These are phyloP conservation scores for Naganishia friedmannii DNA, from an alignment of 768 basidiomycete genomes.

Conservation along the genomic window DNA sequence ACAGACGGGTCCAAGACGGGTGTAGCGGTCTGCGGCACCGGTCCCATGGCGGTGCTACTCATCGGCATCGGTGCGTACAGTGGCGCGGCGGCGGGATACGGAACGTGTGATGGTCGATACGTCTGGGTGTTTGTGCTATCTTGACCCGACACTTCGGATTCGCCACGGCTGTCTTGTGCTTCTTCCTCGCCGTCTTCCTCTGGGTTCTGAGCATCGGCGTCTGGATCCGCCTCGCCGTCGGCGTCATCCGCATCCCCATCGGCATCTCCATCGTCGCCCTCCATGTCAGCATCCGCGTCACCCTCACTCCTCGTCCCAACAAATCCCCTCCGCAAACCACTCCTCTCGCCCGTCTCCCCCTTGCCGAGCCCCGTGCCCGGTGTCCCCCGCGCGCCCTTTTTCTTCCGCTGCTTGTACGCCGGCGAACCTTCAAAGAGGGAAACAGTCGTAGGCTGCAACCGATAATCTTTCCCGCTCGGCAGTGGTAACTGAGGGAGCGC, in stretches of 20 bases:
- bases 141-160: not conserved
- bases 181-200: not conserved
- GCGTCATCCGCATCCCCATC: not conserved
- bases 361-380: no score
- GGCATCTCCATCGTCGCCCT: not conserved
- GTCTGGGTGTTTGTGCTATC: not conserved
- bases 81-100: not conserved
- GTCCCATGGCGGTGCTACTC: not conserved
- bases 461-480: constrained; percentile 18
- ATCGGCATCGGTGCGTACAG: not conserved
- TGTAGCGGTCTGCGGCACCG: not conserved
- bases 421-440: constrained; percentile 80
- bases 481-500: constrained; percentile 24
- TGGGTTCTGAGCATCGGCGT: not conserved
- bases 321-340: not conserved
- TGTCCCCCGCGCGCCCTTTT: constrained; percentile 60
- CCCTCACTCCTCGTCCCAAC: not conserved
- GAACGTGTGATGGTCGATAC: not conserved
- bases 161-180: not conserved
- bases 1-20: not conserved
- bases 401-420: constrained; percentile 82
- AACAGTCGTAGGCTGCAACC: constrained; percentile 60
- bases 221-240: not conserved
- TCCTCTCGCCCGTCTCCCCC: no score
- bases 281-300: not conserved